Evolutionary conservation across 2,329 filamentous ascomycete genomes (phyloP).

Genomic region (Coniella vitis): DNA sequence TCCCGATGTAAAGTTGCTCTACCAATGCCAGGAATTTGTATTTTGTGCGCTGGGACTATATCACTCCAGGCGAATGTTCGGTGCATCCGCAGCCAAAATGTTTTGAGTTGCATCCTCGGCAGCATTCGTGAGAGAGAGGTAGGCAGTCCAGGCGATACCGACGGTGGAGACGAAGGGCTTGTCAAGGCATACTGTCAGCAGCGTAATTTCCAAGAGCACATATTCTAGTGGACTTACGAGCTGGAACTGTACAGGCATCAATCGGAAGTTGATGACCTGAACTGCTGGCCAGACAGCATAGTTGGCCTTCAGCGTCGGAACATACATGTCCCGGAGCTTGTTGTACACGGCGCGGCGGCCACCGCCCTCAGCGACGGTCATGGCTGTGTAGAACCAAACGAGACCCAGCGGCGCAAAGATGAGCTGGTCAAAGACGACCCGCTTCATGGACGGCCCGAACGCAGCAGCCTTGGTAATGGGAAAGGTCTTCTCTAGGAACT

Average conservation of each 20-base stretch:
- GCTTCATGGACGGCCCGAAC: slow-evolving; percentile 74
- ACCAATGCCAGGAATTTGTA: background rate
- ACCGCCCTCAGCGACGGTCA: slow-evolving; percentile 93
- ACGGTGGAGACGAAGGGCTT: slow-evolving; percentile 93
- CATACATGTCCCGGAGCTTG: slow-evolving; percentile 90
- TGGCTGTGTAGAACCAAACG: slow-evolving; percentile 85
- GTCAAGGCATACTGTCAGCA: slow-evolving; percentile 15
- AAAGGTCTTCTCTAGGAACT: slow-evolving; percentile 73
- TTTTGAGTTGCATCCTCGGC: slow-evolving; percentile 56
- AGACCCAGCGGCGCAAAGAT: slow-evolving; percentile 89
- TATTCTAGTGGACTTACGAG: slow-evolving; percentile 59
- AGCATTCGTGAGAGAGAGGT: slow-evolving; percentile 86
- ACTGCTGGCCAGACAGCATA: slow-evolving; percentile 93
- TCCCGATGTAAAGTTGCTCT: background rate
- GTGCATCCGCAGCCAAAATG: slow-evolving; percentile 25
- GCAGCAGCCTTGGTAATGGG: slow-evolving; percentile 74
- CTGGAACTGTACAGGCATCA: slow-evolving; percentile 94
- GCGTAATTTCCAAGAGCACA: background rate
- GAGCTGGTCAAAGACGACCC: slow-evolving; percentile 87
- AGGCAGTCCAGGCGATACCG: slow-evolving; percentile 96
- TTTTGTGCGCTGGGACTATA: background rate
- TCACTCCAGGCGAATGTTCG: slow-evolving; percentile 31
- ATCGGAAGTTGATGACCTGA: slow-evolving; percentile 90
- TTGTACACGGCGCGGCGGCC: slow-evolving; percentile 68
- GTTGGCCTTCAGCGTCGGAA: slow-evolving; percentile 92